These are phyloP conservation scores for Gnaphalium uliginosum DNA, from an alignment of 129 eudicot genomes.

Conservation along the genomic window DNA sequence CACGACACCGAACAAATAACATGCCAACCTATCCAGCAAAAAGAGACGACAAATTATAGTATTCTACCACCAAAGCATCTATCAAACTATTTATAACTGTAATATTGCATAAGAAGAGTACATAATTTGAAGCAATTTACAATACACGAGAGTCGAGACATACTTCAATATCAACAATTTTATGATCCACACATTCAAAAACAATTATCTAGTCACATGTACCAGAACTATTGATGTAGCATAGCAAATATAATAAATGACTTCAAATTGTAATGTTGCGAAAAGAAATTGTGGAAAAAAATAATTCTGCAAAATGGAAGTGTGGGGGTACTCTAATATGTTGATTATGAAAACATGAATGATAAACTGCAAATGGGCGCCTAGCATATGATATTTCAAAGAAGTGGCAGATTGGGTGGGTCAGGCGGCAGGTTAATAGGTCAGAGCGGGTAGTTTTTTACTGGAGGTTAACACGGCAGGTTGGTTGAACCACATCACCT, in stretches of 20 bases:
- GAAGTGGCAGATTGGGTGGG: neutral
- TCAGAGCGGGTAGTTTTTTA: neutral
- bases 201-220: neutral
- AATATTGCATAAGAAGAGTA: neutral
- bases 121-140: neutral
- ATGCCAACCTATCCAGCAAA: slow-evolving; percentile 61
- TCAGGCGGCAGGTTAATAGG: neutral
- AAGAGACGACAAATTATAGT: neutral
- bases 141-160: neutral
- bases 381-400: neutral
- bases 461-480: neutral
- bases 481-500: neutral
- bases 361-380: neutral
- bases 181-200: neutral
- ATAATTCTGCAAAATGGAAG: neutral
- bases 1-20: slow-evolving; percentile 95
- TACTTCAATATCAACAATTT: neutral
- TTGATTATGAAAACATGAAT: neutral
- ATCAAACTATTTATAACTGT: neutral
- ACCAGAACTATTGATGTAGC: neutral
- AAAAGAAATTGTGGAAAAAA: neutral
- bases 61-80: neutral
- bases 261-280: neutral
- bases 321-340: neutral
- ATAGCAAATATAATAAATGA: neutral